Percentiles rank a stretch among this genome's conserved stretches.
Conservation (phyloP, 345 rosid genomes). For the Clausena lansium region DNA sequence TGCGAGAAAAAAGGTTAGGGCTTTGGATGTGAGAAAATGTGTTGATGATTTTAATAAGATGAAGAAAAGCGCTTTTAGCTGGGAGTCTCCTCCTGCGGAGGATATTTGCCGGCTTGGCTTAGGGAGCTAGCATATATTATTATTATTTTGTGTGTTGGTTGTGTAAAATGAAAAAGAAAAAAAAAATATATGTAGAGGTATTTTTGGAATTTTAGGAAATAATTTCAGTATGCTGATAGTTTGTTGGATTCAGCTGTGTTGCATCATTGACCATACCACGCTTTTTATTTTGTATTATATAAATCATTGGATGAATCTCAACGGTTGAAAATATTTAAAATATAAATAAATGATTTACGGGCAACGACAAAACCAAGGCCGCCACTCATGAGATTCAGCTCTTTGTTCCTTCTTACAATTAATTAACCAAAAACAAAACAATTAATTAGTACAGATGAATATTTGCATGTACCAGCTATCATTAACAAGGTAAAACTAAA, state of each 20-base stretch:
- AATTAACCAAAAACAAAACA: too few relatives aligned
- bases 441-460: too few relatives aligned
- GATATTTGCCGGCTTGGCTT: slow-evolving; percentile 59
- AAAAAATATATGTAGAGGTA: not conserved
- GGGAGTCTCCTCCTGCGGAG: slow-evolving; percentile 74
- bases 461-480: too few relatives aligned
- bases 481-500: too few relatives aligned
- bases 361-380: too few relatives aligned
- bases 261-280: too few relatives aligned
- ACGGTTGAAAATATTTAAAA: too few relatives aligned
- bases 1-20: slow-evolving; percentile 40
- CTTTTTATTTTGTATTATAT: too few relatives aligned
- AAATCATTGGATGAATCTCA: too few relatives aligned
- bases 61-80: slow-evolving; percentile 38
- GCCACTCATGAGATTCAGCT: too few relatives aligned
- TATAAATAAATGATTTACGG: too few relatives aligned
- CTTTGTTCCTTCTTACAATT: too few relatives aligned
- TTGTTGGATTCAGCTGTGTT: not conserved
- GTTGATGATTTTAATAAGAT: slow-evolving; percentile 52
- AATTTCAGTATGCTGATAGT: not conserved
- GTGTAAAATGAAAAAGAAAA: slow-evolving; percentile 12
- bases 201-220: not conserved
- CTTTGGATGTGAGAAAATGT: slow-evolving; percentile 42
- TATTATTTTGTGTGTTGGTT: not conserved
- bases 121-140: not conserved